Evolutionary conservation across 2,329 filamentous ascomycete genomes (phyloP), one percentile per base, ranked within the genome.

Genomic region (Aspergillus tubingensis): DNA sequence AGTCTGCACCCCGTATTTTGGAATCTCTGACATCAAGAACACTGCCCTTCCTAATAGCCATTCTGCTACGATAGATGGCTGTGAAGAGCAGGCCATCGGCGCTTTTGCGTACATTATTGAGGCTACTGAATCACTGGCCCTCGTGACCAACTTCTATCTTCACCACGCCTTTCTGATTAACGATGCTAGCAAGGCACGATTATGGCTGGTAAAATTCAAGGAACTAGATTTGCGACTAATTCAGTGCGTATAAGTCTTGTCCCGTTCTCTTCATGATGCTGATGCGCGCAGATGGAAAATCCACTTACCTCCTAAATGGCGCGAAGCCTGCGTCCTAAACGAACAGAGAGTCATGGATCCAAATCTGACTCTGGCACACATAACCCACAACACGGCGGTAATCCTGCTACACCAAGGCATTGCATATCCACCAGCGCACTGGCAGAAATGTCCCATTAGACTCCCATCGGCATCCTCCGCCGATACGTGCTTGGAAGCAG

Each of bases 361-460:
- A 0, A 83, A 83, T 50, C 68, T 83, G 15, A 82, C 81, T 0
- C 66, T 83, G 0, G 81, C 81, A 0, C 80, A 83, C 41, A 73
- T 81, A 3, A 83, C 80, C 0, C 81, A 83, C 50, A 83, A 83
- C 58, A 79, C 80, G 0, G 80, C 80, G 0, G 80, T 82, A 61
- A 81, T 83, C 8, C 68, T 83, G 0, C 67, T 83, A 0, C 81
- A 83, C 56, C 81, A 83, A 56, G 70, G 73, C 6, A 81, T 83
- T 43, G 81, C 80, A 66, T 74, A 74, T 47, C 74, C 74, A 5
- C 68, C 72, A 2, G 23, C 62, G 19, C 60, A 75, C 23, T 75
- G 70, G 71, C 64, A 69, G 70, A 60, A 59, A 13, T 71, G 62
- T 65, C 59, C 69, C 25, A 70, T 77, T 3, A 70, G 71, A 59